Evolutionary conservation across 805 yeast species (phyloP).

Genomic region (Ogataea allantospora): DNA sequence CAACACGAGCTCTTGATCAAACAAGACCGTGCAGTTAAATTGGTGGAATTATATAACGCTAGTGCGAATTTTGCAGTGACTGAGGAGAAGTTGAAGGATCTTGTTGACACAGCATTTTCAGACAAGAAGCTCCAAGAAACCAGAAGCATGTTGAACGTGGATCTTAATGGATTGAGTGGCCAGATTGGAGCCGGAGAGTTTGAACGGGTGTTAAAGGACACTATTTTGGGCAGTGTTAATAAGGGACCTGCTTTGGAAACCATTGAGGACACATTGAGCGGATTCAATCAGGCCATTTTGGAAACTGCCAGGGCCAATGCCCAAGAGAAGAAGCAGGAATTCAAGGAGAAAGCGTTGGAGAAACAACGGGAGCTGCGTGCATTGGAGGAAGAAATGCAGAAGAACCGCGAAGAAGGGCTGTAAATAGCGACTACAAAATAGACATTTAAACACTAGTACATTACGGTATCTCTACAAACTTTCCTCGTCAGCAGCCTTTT

Average conservation of each 20-base stretch:
- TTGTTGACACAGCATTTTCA: constrained; percentile 55
- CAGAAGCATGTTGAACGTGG: constrained; percentile 18
- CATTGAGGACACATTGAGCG: constrained; percentile 32
- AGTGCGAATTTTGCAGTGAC: constrained; percentile 68
- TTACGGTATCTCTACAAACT: constrained; percentile 18
- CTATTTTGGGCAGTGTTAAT: constrained; percentile 31
- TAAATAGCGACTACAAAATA: constrained; percentile 2
- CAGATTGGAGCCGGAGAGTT: constrained; percentile 23
- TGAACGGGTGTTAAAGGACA: constrained; percentile 28
- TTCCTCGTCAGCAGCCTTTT: constrained; percentile 41
- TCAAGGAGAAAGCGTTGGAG: constrained; percentile 25
- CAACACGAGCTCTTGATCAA: constrained; percentile 50
- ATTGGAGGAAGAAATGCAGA: constrained; percentile 23
- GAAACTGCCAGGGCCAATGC: constrained; percentile 25
- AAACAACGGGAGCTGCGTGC: constrained; percentile 24
- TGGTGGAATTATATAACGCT: constrained; percentile 72
- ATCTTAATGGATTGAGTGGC: constrained; percentile 23
- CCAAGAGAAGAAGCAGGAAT: constrained; percentile 21
- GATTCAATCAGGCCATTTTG: constrained; percentile 26
- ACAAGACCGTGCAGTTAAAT: constrained; percentile 50
- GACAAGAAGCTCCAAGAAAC: constrained; percentile 34
- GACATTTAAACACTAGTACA: neutral
- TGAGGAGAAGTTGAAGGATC: constrained; percentile 59
- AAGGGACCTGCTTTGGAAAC: constrained; percentile 34
- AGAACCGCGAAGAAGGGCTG: constrained; percentile 15